Evolutionary conservation across 257 asterid genomes (phyloP), one percentile per base, ranked within the genome.

Genomic region (Ehretia macrophylla): DNA sequence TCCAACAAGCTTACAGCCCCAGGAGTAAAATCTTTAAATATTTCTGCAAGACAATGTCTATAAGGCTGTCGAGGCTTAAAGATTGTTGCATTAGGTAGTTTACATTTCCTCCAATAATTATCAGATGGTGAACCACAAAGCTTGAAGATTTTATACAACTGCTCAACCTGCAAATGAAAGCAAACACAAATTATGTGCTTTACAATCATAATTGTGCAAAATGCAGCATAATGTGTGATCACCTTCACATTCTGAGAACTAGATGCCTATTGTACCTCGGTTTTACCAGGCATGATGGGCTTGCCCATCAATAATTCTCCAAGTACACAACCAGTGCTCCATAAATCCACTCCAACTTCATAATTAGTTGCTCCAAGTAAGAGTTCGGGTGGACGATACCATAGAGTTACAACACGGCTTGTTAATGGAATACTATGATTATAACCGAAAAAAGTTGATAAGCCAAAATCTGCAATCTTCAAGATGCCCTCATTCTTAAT

Each of bases 331-430:
- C 98, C 98, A 19, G 87, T 58, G 59, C 98, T 90, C 98, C 98
- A 90, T 51, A 90, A 70, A 74, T 90, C 98, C 51, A 90, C 94
- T 8, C 85, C 93, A 70, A 78, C 89, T 60, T 94, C 96, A 27
- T 90, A 90, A 20, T 83, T 84, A 62, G 71, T 78, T 23, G 96
- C 88, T 45, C 97, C 97, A 8, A 87, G 89, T 70, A 90, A 68
- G 53, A 90, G 97, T 67, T 90, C 97, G 14, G 96, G 96, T 21
- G 98, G 96, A 50, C 98, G 88, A 78, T 90, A 90, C 98, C 98
- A 90, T 55, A 90, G 72, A 51, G 98, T 90, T 66, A 90, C 98
- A 42, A 90, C 98, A 19, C 95, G 98, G 80, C 95, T 90, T 22
- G 98, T 80, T 69, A 83, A 64, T 38, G 74, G 71, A 46, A 62